phyloP scores from a whole-genome alignment of 495 filamentous ascomycete species.

The Extremus antarcticus region DNA sequence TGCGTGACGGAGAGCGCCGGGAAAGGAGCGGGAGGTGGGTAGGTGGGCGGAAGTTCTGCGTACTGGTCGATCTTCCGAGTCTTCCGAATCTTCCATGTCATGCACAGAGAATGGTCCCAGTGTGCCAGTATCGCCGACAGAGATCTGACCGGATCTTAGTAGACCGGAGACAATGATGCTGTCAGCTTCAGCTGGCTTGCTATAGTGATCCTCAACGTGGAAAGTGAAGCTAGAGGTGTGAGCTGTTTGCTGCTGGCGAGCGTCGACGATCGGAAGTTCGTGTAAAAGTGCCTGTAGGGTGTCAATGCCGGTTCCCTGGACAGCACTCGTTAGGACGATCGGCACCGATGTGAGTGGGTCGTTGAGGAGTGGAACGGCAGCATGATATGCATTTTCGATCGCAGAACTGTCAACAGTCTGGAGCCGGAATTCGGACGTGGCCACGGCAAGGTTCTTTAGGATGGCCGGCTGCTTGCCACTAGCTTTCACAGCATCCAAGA shows the following conservation, averaged over 20 bases:
- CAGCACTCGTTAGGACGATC: constrained; percentile 77
- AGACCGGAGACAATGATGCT: constrained; percentile 69
- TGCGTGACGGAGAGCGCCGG: constrained; percentile 27
- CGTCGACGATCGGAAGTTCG: constrained; percentile 51
- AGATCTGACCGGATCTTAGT: constrained; percentile 64
- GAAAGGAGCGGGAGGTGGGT: constrained; percentile 29
- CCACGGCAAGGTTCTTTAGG: constrained; percentile 36
- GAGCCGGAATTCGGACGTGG: constrained; percentile 17
- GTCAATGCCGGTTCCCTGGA: constrained; percentile 72
- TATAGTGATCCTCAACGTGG: constrained; percentile 76
- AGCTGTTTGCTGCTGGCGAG: constrained; percentile 15
- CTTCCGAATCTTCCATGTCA: constrained; percentile 25
- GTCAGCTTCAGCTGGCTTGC: constrained; percentile 32
- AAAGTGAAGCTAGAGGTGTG: constrained; percentile 54
- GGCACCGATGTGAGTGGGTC: constrained; percentile 47
- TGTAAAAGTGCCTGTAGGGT: constrained; percentile 72
- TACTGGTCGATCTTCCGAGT: constrained; percentile 14
- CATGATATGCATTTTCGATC: constrained; percentile 14
- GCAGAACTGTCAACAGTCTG: constrained; percentile 9
- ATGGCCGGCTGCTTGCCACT: constrained; percentile 62
- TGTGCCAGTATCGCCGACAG: constrained; percentile 65
- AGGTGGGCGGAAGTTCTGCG: constrained; percentile 7
- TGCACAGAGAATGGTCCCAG: constrained; percentile 62
- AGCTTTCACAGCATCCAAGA: constrained; percentile 69
- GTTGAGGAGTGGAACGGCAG: constrained; percentile 12